A percentile compares a stretch with the other conserved stretches of the same genome.
phyloP scores from a whole-genome alignment of 192 early-diverging fungal genomes.

The Spinellus fusiger region DNA sequence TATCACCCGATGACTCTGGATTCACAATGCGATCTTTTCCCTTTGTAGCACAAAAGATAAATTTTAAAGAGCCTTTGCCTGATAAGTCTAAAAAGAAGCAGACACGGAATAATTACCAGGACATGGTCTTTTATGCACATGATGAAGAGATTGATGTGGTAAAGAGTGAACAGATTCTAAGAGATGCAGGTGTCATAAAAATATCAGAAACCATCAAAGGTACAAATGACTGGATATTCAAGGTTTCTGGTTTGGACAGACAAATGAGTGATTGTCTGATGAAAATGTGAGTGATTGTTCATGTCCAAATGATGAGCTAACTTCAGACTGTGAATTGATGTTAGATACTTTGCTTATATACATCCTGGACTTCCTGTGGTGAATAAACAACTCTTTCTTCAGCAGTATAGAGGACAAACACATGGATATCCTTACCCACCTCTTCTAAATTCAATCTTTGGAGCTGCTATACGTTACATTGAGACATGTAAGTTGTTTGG shows the following conservation, averaged over 20 bases:
- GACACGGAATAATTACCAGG: conserved; percentile 20
- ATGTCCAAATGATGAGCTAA: not conserved
- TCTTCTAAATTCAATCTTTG: conserved; percentile 25
- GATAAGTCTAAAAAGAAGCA: not conserved
- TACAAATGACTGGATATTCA: conserved; percentile 28
- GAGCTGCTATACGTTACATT: conserved; percentile 26
- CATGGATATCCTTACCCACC: conserved; percentile 26
- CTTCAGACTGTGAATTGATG: conserved; percentile 16
- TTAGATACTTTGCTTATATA: conserved; percentile 56
- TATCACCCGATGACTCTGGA: not conserved
- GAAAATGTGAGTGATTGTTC: conserved; percentile 18
- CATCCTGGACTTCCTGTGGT: conserved; percentile 70
- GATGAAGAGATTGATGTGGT: not conserved
- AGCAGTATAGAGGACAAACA: conserved; percentile 24
- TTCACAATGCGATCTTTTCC: too few relatives aligned
- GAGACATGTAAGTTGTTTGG: conserved; percentile 21
- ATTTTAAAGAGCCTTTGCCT: conserved; percentile 16
- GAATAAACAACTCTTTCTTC: conserved; percentile 57
- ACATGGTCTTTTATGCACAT: conserved; percentile 15
- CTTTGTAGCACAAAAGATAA: conserved; percentile 23
- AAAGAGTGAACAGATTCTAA: conserved; percentile 3
- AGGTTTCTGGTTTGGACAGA: conserved; percentile 24
- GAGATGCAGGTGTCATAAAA: conserved; percentile 12
- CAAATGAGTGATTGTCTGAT: conserved; percentile 24
- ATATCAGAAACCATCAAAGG: conserved; percentile 22